Evolutionary conservation across 495 filamentous ascomycete genomes (phyloP).

Genomic region (Xylaria palmicola): DNA sequence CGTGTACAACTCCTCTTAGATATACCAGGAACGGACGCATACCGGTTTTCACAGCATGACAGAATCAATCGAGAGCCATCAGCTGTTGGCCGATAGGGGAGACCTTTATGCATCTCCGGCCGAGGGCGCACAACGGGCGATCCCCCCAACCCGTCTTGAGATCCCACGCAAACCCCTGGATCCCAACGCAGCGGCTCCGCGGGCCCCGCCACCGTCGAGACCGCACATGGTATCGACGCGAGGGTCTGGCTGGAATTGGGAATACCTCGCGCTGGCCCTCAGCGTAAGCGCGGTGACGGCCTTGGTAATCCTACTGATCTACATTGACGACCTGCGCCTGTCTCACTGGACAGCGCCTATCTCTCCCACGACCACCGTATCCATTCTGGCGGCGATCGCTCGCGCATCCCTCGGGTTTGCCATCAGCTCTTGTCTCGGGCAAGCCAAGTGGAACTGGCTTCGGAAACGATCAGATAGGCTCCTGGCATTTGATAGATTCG

Average conservation of each 20-base stretch:
- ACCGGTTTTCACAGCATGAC: no score
- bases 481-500: slow-evolving; percentile 31
- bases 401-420: background rate
- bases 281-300: background rate
- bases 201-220: no score
- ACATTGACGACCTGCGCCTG: background rate
- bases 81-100: no score
- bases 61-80: no score
- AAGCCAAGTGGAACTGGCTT: slow-evolving; percentile 1
- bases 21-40: no score
- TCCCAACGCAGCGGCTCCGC: no score
- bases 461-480: slow-evolving; percentile 18
- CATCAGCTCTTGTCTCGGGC: background rate
- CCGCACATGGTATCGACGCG: no score
- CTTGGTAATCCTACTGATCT: background rate
- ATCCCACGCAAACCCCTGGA: no score
- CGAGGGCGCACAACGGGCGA: no score
- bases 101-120: no score
- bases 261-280: background rate
- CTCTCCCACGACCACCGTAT: background rate
- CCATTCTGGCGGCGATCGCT: background rate
- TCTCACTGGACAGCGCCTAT: background rate
- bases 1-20: no score
- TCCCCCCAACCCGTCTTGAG: no score
- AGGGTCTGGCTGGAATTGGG: slow-evolving; percentile 33